Evolutionary conservation across 345 rosid genomes (phyloP).

Genomic region (Populus alba): DNA sequence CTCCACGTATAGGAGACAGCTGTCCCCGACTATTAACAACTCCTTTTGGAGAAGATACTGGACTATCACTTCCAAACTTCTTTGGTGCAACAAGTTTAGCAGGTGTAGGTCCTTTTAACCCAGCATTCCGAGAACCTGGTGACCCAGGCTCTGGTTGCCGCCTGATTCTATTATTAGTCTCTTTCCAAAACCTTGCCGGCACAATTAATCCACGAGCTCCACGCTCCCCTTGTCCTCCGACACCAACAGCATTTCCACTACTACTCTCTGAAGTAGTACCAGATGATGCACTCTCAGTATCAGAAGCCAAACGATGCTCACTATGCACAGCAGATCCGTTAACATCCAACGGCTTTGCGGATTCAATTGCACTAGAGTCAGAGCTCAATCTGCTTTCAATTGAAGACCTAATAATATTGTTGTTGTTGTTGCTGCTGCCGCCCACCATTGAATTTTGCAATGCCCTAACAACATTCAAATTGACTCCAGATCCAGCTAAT

Average conservation of each 20-base stretch:
- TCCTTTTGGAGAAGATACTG: slow-evolving; percentile 56
- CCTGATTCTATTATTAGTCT: slow-evolving; percentile 42
- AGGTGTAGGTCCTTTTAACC: slow-evolving; percentile 31
- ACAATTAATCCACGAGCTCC: slow-evolving; percentile 40
- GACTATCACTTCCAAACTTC: slow-evolving; percentile 50
- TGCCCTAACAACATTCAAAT: slow-evolving; percentile 48
- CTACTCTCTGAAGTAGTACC: slow-evolving; percentile 56
- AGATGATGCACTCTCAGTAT: slow-evolving; percentile 84
- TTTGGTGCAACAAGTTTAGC: slow-evolving; percentile 42
- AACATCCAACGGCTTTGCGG: slow-evolving; percentile 28
- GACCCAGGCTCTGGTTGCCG: slow-evolving; percentile 46
- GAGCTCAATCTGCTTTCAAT: slow-evolving; percentile 50
- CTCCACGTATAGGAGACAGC: slow-evolving; percentile 53
- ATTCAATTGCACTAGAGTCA: slow-evolving; percentile 42
- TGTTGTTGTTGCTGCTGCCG: slow-evolving; percentile 17
- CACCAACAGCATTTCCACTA: slow-evolving; percentile 18
- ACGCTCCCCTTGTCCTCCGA: slow-evolving; percentile 26
- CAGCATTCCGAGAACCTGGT: slow-evolving; percentile 34
- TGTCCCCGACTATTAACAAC: slow-evolving; percentile 46
- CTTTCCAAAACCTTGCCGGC: slow-evolving; percentile 59
- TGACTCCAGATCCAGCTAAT: slow-evolving; percentile 42
- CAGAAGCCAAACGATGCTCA: slow-evolving; percentile 51
- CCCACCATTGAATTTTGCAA: slow-evolving; percentile 54
- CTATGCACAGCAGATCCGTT: slow-evolving; percentile 33
- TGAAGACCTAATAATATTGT: slow-evolving; percentile 34